Conservation (phyloP, 2,329 filamentous ascomycete genomes). For the Monosporascus sp. region DNA sequence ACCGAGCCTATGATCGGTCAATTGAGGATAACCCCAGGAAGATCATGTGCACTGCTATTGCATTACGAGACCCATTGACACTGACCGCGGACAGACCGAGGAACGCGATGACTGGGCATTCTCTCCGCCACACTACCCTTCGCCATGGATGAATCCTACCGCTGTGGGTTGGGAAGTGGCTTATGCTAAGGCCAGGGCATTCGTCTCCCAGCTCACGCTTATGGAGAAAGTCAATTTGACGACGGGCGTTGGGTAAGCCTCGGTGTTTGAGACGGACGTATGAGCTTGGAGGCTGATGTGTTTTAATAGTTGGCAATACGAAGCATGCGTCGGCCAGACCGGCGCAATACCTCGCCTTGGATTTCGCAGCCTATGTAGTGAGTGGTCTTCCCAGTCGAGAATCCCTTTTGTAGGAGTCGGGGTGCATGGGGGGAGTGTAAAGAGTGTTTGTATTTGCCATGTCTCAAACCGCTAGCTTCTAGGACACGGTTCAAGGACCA, state of each 20-base stretch:
- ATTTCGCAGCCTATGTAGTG: slow-evolving; percentile 62
- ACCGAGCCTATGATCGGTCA: no score
- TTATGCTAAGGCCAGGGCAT: slow-evolving; percentile 67
- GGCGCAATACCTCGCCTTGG: slow-evolving; percentile 66
- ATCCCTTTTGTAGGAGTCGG: no score
- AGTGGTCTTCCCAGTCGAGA: neutral
- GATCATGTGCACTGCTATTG: no score
- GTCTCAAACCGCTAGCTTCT: no score
- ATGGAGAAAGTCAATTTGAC: slow-evolving; percentile 92
- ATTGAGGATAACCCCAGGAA: no score
- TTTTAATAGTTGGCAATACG: slow-evolving; percentile 53
- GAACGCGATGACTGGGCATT: slow-evolving; percentile 16
- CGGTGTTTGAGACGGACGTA: neutral
- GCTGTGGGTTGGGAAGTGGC: slow-evolving; percentile 70
- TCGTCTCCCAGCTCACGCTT: slow-evolving; percentile 79
- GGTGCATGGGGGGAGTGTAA: no score
- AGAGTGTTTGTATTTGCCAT: no score
- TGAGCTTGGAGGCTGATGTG: slow-evolving; percentile 1
- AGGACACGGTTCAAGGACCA: no score
- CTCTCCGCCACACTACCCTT: slow-evolving; percentile 58
- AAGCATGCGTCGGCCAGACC: slow-evolving; percentile 71
- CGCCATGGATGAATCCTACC: slow-evolving; percentile 75
- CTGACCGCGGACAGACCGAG: slow-evolving; percentile 16
- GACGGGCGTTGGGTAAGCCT: slow-evolving; percentile 72
- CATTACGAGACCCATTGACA: neutral